phyloP scores from a whole-genome alignment of 2,329 filamentous ascomycete species.

The Capronia coronata region DNA sequence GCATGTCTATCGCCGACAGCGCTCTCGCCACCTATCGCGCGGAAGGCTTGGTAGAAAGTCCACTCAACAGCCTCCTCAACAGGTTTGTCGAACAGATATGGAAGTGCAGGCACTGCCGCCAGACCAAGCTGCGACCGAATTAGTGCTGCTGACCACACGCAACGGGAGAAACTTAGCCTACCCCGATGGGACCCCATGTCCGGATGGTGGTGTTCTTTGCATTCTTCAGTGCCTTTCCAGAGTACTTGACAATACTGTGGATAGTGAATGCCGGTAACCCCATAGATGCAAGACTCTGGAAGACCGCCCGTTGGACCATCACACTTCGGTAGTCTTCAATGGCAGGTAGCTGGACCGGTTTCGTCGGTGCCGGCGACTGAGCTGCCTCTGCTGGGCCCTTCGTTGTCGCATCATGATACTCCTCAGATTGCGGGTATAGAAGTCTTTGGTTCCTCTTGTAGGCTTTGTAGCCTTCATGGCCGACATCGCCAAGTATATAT shows the following conservation, averaged over 20 bases:
- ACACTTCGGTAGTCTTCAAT: conserved; percentile 87
- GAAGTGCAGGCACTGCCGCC: conserved; percentile 37
- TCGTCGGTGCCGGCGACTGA: conserved; percentile 31
- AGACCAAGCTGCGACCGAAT: conserved; percentile 49
- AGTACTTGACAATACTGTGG: conserved; percentile 85
- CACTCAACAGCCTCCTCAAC: conserved; percentile 89
- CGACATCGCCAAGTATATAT: conserved; percentile 84
- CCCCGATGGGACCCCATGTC: conserved; percentile 85
- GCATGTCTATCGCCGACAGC: conserved; percentile 40
- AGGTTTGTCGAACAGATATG: conserved; percentile 57
- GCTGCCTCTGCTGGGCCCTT: conserved; percentile 52
- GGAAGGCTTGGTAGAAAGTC: conserved; percentile 77
- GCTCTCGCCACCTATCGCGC: conserved; percentile 59
- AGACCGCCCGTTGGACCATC: conserved; percentile 83
- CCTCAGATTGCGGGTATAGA: conserved; percentile 59
- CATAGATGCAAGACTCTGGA: conserved; percentile 89
- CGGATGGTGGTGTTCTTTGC: conserved; percentile 67
- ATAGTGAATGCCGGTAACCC: conserved; percentile 89
- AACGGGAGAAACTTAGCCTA: conserved; percentile 43
- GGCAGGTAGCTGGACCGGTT: conserved; percentile 53
- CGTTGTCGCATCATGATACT: conserved; percentile 13
- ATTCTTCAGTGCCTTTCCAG: conserved; percentile 76
- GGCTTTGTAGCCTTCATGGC: conserved; percentile 89
- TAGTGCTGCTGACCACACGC: conserved; percentile 1
- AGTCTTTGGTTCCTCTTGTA: conserved; percentile 78